phyloP scores from a whole-genome alignment of 2,329 filamentous ascomycete species.

The Anthostomella pinea region DNA sequence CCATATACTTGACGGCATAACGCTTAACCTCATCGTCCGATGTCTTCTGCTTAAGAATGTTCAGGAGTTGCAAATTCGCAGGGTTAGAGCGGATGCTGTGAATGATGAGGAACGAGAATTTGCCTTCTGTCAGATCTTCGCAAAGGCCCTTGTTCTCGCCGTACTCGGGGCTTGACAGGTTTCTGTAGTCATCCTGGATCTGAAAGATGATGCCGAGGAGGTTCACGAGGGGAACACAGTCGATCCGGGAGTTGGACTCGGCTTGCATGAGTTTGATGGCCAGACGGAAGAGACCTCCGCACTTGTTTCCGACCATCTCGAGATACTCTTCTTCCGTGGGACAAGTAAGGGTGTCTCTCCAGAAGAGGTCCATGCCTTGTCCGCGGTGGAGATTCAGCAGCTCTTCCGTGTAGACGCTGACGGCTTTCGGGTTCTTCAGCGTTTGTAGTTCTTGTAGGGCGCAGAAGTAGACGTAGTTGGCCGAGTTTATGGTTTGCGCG shows the following conservation, averaged over 20 bases:
- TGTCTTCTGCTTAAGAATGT: slow-evolving; percentile 89
- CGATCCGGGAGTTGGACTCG: slow-evolving; percentile 54
- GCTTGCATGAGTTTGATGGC: slow-evolving; percentile 88
- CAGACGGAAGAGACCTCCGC: slow-evolving; percentile 79
- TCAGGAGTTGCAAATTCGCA: slow-evolving; percentile 75
- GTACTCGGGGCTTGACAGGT: slow-evolving; percentile 74
- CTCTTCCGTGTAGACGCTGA: slow-evolving; percentile 77
- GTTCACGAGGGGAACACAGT: slow-evolving; percentile 83
- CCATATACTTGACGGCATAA: slow-evolving; percentile 90
- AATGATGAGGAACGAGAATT: slow-evolving; percentile 95
- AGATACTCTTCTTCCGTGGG: slow-evolving; percentile 86
- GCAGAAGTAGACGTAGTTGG: slow-evolving; percentile 85
- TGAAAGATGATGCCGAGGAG: slow-evolving; percentile 84
- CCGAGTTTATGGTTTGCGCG: slow-evolving; percentile 85
- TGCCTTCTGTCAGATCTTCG: slow-evolving; percentile 94
- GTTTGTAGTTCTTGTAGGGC: slow-evolving; percentile 72
- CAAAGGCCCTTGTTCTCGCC: slow-evolving; percentile 87
- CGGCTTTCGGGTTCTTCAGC: slow-evolving; percentile 63
- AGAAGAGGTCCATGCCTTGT: slow-evolving; percentile 89
- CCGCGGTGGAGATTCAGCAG: slow-evolving; percentile 80
- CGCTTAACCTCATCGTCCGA: slow-evolving; percentile 82
- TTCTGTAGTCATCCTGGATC: slow-evolving; percentile 91
- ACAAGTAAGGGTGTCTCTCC: slow-evolving; percentile 80
- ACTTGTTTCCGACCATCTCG: slow-evolving; percentile 94
- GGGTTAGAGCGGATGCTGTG: slow-evolving; percentile 82